A percentile compares a stretch with the other conserved stretches of the same genome.
These are phyloP conservation scores for Phytophthora constricta DNA, from an alignment of 352 stramenopile genomes.

Conservation along the genomic window DNA sequence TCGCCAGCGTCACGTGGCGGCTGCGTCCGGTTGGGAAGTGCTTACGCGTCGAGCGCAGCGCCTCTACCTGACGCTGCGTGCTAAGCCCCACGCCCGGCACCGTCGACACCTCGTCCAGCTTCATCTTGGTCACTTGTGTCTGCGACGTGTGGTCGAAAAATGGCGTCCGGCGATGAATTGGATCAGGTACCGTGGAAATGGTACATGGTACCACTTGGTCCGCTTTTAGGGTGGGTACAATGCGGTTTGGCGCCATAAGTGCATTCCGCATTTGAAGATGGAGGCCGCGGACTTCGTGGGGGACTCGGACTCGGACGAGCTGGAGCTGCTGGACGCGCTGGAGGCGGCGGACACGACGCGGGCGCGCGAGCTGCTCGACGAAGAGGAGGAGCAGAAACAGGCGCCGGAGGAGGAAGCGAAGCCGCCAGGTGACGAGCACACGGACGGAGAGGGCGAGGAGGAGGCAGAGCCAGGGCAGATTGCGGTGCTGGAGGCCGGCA, in stretches of 20 bases:
- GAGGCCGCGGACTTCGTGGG: conserved; percentile 60
- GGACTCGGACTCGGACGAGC: conserved; percentile 58
- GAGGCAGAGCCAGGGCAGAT: conserved; percentile 1
- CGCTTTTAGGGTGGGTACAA: too few species aligned
- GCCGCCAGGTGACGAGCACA: neutral
- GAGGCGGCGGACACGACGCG: conserved; percentile 14
- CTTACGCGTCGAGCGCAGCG: conserved; percentile 38
- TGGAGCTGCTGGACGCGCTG: conserved; percentile 26
- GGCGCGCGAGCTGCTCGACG: conserved; percentile 3
- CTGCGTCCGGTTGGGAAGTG: conserved; percentile 39
- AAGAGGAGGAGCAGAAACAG: neutral
- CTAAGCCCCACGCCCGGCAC: conserved; percentile 30
- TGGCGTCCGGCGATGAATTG: too few species aligned
- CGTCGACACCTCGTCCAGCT: conserved; percentile 25
- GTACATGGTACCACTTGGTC: too few species aligned
- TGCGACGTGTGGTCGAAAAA: neutral
- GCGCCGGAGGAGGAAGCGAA: neutral
- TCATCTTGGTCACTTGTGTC: conserved; percentile 19
- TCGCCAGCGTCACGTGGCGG: conserved; percentile 25
- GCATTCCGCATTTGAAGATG: too few species aligned
- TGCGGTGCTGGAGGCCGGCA: conserved; percentile 44
- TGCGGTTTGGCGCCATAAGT: neutral
- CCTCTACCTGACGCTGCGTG: conserved; percentile 39
- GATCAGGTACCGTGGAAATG: too few species aligned
- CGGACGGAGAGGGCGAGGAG: neutral